Conservation (phyloP, 2,329 filamentous ascomycete species). For the Aspergillus fijiensis region DNA sequence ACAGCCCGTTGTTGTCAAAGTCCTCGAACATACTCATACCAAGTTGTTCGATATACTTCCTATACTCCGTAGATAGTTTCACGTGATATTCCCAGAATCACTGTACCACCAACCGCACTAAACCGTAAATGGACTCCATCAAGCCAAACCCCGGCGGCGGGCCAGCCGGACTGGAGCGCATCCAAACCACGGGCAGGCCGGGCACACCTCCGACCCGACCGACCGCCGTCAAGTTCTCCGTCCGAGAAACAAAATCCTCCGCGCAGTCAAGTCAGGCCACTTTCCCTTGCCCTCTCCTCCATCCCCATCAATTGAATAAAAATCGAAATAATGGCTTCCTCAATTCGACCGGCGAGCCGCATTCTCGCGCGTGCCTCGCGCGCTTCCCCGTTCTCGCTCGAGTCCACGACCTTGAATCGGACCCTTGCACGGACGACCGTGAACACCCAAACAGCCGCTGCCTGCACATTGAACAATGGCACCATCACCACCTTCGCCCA, state of each 20-base stretch:
- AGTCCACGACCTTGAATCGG: constrained; percentile 5
- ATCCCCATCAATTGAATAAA: not conserved
- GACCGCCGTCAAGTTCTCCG: not conserved
- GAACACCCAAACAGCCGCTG: not conserved
- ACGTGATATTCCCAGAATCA: constrained; percentile 7
- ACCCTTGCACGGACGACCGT: not conserved
- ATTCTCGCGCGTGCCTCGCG: constrained; percentile 15
- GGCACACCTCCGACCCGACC: not conserved
- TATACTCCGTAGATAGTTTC: not conserved
- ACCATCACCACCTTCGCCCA: not conserved
- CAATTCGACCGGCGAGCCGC: constrained; percentile 23
- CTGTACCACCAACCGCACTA: constrained; percentile 15
- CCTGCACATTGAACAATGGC: constrained; percentile 6
- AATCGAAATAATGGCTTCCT: constrained; percentile 26
- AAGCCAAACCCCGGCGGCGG: constrained; percentile 3
- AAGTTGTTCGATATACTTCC: not conserved
- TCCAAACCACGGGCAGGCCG: not conserved
- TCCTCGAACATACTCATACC: not conserved
- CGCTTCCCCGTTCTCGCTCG: constrained; percentile 11
- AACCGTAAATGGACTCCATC: constrained; percentile 8
- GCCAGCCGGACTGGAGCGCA: constrained; percentile 17
- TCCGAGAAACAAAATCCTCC: constrained; percentile 7
- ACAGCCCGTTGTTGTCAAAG: not conserved
- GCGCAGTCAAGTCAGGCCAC: constrained; percentile 2
- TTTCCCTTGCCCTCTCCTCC: not conserved